phyloP scores from a whole-genome alignment of 805 yeast genomes.

The Myxozyma monticola region DNA sequence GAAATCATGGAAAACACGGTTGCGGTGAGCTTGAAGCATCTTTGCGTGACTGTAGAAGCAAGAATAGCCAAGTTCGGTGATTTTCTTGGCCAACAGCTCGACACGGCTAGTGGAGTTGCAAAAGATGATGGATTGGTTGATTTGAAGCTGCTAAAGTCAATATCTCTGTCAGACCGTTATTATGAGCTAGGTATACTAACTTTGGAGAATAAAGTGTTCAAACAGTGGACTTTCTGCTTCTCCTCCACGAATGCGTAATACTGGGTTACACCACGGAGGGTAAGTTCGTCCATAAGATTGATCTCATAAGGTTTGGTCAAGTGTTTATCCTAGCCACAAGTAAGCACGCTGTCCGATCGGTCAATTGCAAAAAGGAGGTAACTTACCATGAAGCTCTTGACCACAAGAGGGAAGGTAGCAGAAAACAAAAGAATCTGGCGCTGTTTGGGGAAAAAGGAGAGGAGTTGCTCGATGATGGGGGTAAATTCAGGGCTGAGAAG shows the following conservation, averaged over 20 bases:
- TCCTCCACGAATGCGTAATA: constrained; percentile 98
- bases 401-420: constrained; percentile 95
- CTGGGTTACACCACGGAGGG: constrained; percentile 94
- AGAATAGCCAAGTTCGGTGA: constrained; percentile 93
- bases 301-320: constrained; percentile 91
- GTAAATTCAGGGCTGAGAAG: constrained; percentile 90
- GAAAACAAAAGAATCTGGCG: constrained; percentile 86
- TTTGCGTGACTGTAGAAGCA: constrained; percentile 96
- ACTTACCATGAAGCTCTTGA: constrained; percentile 74
- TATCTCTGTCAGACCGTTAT: no score
- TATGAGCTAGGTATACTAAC: not conserved
- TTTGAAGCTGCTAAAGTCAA: constrained; percentile 53
- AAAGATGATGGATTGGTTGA: constrained; percentile 94
- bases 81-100: constrained; percentile 90
- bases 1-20: constrained; percentile 97
- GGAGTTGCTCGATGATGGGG: constrained; percentile 79
- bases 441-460: constrained; percentile 72
- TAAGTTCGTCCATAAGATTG: constrained; percentile 95
- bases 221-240: constrained; percentile 90
- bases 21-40: constrained; percentile 97
- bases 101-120: constrained; percentile 97
- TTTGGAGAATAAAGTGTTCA: constrained; percentile 90
- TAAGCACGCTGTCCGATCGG: not conserved
- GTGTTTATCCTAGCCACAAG: constrained; percentile 55
- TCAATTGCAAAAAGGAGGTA: no score